Evolutionary conservation across 2,329 filamentous ascomycete genomes (phyloP).

Genomic region (Capronia epimyces): DNA sequence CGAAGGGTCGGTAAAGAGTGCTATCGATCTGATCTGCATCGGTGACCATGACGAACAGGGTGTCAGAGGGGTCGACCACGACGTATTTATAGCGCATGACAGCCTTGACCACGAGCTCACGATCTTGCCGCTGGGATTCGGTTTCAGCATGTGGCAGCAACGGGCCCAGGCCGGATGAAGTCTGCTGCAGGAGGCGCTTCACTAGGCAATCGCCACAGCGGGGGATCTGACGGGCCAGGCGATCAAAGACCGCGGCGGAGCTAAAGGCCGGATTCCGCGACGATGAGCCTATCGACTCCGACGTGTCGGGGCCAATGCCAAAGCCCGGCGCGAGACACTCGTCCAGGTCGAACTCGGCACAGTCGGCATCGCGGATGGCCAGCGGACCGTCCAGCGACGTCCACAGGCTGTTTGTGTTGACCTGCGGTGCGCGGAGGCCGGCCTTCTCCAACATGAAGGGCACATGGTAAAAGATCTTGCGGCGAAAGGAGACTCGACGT

Average conservation of each 20-base stretch:
- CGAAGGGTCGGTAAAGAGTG: conserved; percentile 10
- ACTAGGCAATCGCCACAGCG: conserved; percentile 22
- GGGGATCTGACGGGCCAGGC: conserved; percentile 15
- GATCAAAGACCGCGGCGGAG: conserved; percentile 16
- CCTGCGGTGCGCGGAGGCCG: conserved; percentile 16
- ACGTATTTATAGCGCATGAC: conserved; percentile 19
- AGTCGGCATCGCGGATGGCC: conserved; percentile 17
- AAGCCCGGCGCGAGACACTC: conserved; percentile 21
- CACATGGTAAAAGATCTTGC: conserved; percentile 21
- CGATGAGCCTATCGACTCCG: conserved; percentile 7
- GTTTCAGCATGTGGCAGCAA: conserved; percentile 17
- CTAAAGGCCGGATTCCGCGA: conserved; percentile 17
- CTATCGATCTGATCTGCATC: conserved; percentile 22
- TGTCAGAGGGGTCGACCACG: conserved; percentile 17
- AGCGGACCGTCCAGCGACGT: conserved; percentile 21
- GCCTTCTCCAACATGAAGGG: conserved; percentile 15
- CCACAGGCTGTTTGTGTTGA: conserved; percentile 21
- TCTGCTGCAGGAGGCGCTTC: conserved; percentile 19
- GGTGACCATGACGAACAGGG: conserved; percentile 23
- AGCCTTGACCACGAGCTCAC: conserved; percentile 21
- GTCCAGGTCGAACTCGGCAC: conserved; percentile 20
- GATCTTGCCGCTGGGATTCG: conserved; percentile 10
- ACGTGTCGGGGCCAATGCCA: conserved; percentile 8
- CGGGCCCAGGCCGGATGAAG: conserved; percentile 11
- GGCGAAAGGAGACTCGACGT: conserved; percentile 13